A percentile compares a stretch with the other conserved stretches of the same genome.
These are phyloP conservation scores for Parsonsia alboflavescens DNA, from an alignment of 257 asterid species.

Conservation along the genomic window DNA sequence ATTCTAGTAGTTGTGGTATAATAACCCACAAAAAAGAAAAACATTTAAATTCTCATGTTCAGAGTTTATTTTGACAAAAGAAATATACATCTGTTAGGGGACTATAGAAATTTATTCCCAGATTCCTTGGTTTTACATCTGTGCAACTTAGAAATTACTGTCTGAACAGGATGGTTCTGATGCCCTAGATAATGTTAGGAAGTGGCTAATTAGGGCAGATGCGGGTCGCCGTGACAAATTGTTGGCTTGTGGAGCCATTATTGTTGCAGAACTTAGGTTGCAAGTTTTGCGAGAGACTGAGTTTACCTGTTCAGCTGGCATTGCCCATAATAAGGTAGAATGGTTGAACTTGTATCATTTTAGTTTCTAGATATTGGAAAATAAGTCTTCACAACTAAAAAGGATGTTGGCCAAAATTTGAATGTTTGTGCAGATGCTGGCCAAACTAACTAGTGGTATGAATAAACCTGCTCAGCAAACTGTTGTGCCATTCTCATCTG, in stretches of 20 bases:
- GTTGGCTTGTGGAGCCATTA: slow-evolving; percentile 85
- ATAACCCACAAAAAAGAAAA: background rate
- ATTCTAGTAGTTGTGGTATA: background rate
- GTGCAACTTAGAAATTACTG: background rate
- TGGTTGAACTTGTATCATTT: slow-evolving; percentile 1
- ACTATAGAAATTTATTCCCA: background rate
- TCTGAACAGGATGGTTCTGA: slow-evolving; percentile 45
- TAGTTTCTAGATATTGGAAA: background rate
- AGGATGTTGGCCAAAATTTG: slow-evolving; percentile 13
- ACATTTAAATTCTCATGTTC: too few relatives aligned
- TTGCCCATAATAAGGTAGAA: slow-evolving; percentile 90
- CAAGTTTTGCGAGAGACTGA: slow-evolving; percentile 77
- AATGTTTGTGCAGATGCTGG: slow-evolving; percentile 73
- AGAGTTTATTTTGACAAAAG: background rate
- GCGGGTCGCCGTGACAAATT: slow-evolving; percentile 66
- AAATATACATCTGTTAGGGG: background rate
- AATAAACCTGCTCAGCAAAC: slow-evolving; percentile 98
- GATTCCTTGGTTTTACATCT: slow-evolving; percentile 1
- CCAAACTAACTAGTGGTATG: slow-evolving; percentile 95
- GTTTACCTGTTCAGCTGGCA: slow-evolving; percentile 93
- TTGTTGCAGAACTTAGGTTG: slow-evolving; percentile 83
- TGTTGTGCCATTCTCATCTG: slow-evolving; percentile 71
- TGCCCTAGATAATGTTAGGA: slow-evolving; percentile 41
- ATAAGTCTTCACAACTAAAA: background rate
- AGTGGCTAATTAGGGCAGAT: slow-evolving; percentile 56